These are phyloP conservation scores for Flueggea neowawraea DNA, from an alignment of 441 rosid species.

Conservation along the genomic window DNA sequence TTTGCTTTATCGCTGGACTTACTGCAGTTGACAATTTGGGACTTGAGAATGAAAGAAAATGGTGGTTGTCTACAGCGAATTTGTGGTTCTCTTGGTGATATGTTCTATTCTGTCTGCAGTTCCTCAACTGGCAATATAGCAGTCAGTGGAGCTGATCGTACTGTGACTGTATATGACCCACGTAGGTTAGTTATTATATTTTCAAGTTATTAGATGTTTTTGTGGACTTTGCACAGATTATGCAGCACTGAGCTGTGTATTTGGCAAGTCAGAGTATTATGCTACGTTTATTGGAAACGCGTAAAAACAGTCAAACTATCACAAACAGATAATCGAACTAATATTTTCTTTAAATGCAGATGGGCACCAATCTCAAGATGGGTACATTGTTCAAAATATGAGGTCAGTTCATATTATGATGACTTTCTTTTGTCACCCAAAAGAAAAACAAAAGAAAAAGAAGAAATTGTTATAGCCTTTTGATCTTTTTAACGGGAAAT, in stretches of 20 bases:
- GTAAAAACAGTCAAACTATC: too few species aligned
- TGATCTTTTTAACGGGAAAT: too few species aligned
- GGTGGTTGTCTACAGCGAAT: constrained; percentile 37
- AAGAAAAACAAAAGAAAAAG: too few species aligned
- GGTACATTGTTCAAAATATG: constrained; percentile 67
- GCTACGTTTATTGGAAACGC: too few species aligned
- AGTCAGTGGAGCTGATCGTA: constrained; percentile 69
- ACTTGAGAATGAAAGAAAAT: constrained; percentile 61
- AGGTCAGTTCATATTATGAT: constrained; percentile 32
- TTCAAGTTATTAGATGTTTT: too few species aligned
- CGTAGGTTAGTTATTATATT: constrained; percentile 45
- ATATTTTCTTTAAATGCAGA: constrained; percentile 18
- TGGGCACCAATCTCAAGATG: constrained; percentile 59
- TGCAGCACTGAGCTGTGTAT: too few species aligned
- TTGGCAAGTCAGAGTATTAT: too few species aligned
- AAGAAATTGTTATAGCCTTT: too few species aligned
- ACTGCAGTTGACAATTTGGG: constrained; percentile 57
- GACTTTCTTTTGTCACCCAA: not conserved
- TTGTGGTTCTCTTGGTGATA: constrained; percentile 58
- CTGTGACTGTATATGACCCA: constrained; percentile 70
- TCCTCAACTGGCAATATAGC: constrained; percentile 54
- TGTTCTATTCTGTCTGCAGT: constrained; percentile 54
- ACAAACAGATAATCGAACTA: too few species aligned
- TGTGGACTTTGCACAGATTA: too few species aligned
- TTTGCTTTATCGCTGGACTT: constrained; percentile 15